Conservation (phyloP, 768 basidiomycete species). For the Trametes cinnabarina region DNA sequence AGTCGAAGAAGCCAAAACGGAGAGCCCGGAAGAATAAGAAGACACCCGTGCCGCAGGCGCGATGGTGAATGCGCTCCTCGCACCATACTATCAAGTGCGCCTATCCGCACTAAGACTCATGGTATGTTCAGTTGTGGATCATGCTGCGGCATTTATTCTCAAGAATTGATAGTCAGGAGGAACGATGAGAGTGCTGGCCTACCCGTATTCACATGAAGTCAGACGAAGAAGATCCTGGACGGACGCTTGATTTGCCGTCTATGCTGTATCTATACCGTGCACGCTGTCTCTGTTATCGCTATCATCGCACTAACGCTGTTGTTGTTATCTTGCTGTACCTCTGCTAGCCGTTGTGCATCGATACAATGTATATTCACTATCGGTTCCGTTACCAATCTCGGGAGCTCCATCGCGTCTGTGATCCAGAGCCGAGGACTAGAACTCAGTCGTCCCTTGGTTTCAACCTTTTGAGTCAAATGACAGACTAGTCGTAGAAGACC, state of each 20-base stretch:
- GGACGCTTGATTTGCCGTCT: background rate
- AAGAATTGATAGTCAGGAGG: too few relatives aligned
- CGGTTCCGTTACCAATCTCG: too few relatives aligned
- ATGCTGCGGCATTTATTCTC: too few relatives aligned
- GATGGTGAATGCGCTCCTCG: constrained; percentile 1
- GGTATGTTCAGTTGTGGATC: too few relatives aligned
- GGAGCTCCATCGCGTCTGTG: too few relatives aligned
- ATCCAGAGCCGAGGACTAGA: too few relatives aligned
- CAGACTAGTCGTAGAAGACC: too few relatives aligned
- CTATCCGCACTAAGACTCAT: too few relatives aligned
- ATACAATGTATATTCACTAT: background rate
- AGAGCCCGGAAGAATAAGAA: constrained; percentile 10
- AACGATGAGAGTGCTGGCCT: too few relatives aligned
- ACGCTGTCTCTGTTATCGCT: constrained; percentile 11
- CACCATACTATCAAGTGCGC: background rate
- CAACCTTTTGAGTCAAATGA: too few relatives aligned
- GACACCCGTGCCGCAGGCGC: constrained; percentile 1
- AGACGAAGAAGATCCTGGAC: background rate
- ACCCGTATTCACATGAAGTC: too few relatives aligned
- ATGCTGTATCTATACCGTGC: constrained; percentile 14
- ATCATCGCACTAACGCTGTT: constrained; percentile 2
- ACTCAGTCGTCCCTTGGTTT: too few relatives aligned
- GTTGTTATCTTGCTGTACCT: constrained; percentile 2
- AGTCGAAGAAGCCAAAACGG: constrained; percentile 2
- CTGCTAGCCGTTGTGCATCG: constrained; percentile 11